Conservation (phyloP, 441 rosid genomes). For the Metrosideros polymorpha region DNA sequence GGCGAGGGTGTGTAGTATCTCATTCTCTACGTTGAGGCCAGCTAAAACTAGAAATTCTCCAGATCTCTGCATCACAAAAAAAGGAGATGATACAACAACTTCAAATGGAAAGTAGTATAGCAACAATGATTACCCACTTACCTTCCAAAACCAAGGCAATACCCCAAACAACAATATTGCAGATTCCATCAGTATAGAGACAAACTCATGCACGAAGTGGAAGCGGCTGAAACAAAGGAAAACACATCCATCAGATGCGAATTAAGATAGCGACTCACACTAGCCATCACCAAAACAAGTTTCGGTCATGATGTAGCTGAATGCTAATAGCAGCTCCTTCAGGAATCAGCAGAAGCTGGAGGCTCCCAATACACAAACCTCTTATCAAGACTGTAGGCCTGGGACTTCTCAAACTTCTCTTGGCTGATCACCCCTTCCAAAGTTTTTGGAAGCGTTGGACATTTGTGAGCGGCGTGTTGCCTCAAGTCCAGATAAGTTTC, state of each 20-base stretch:
- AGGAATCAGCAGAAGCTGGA: background rate
- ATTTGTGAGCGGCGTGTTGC: conserved; percentile 72
- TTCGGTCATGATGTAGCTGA: background rate
- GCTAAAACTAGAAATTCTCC: conserved; percentile 47
- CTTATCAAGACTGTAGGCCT: conserved; percentile 91
- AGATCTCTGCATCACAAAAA: conserved; percentile 43
- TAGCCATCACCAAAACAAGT: background rate
- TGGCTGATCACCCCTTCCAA: conserved; percentile 85
- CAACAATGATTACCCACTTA: conserved; percentile 15
- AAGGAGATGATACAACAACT: background rate
- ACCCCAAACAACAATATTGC: conserved; percentile 82
- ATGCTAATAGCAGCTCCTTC: background rate
- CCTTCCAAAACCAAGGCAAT: conserved; percentile 99
- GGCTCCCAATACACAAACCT: conserved; percentile 34
- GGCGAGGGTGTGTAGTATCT: conserved; percentile 78
- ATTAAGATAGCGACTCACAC: background rate
- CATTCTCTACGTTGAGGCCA: conserved; percentile 77
- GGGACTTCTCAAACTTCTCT: conserved; percentile 82
- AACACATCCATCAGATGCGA: background rate
- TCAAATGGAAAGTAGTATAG: background rate
- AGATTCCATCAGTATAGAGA: conserved; percentile 80
- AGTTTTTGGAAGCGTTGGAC: conserved; percentile 77
- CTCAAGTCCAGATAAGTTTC: conserved; percentile 84
- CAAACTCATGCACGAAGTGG: conserved; percentile 83
- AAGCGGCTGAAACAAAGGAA: conserved; percentile 49